These are phyloP conservation scores for Globisporangium apiculatum DNA, from an alignment of 352 stramenopile genomes.

Conservation along the genomic window DNA sequence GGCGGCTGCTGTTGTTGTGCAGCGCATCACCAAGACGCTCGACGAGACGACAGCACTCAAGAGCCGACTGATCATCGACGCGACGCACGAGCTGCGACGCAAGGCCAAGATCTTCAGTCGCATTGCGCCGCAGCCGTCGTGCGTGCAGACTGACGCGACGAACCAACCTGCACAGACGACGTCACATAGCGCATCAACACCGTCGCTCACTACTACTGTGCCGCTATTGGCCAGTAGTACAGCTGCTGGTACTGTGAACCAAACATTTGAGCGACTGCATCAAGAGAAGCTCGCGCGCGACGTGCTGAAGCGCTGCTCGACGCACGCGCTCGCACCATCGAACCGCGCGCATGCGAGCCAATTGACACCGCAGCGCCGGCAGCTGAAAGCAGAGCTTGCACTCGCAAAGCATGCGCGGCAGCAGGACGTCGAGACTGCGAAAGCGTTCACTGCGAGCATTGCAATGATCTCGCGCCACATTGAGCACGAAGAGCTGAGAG, in stretches of 20 bases:
- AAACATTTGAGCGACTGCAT: constrained; percentile 21
- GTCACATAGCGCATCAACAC: not conserved
- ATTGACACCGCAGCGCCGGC: constrained; percentile 18
- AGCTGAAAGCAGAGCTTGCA: constrained; percentile 23
- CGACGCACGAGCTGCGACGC: constrained; percentile 24
- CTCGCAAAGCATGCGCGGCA: constrained; percentile 22
- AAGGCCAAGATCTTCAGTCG: constrained; percentile 26
- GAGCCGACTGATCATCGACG: constrained; percentile 24
- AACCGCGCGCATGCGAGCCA: constrained; percentile 23
- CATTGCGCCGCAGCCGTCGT: not conserved
- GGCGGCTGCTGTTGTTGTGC: not conserved
- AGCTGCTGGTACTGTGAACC: not conserved
- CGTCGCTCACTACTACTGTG: not conserved
- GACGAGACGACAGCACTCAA: constrained; percentile 18
- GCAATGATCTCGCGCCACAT: constrained; percentile 74
- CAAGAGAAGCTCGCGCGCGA: constrained; percentile 29
- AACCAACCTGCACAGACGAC: not conserved
- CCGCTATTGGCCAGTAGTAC: no score
- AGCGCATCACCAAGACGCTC: constrained; percentile 9
- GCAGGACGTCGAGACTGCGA: constrained; percentile 43
- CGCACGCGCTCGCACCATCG: constrained; percentile 23
- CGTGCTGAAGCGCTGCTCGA: constrained; percentile 21
- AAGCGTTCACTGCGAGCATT: constrained; percentile 54
- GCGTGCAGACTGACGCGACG: not conserved
- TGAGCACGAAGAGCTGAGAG: constrained; percentile 53